A percentile compares a stretch with the other conserved stretches of the same genome.
Evolutionary conservation across 306 rosid genomes (phyloP).

Genomic region (Vicia sativa): DNA sequence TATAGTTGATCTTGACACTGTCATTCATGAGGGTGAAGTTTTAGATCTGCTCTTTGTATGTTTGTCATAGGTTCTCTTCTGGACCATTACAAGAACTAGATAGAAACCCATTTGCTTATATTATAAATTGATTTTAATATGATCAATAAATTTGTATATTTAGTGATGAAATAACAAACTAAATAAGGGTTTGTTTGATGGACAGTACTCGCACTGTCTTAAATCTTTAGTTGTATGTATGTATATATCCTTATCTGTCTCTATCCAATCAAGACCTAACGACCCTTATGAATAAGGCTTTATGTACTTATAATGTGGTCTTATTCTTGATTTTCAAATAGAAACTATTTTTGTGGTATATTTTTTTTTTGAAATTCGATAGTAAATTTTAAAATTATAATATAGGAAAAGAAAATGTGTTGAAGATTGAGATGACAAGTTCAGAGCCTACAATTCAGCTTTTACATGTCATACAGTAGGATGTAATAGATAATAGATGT

Average conservation of each 20-base stretch:
- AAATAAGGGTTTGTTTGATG: background rate
- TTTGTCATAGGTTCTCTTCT: conserved; percentile 8
- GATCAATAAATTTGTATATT: too few relatives aligned
- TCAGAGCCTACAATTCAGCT: background rate
- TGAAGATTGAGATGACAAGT: conserved; percentile 6
- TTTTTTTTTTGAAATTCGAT: background rate
- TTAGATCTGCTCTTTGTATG: background rate
- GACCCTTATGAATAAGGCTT: background rate
- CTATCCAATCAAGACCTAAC: background rate
- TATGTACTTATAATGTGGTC: background rate
- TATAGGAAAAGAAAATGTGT: background rate
- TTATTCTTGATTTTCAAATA: background rate
- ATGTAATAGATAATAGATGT: background rate
- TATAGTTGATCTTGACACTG: conserved; percentile 25
- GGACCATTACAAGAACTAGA: conserved; percentile 1
- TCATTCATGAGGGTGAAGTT: conserved; percentile 19
- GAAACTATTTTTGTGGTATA: background rate
- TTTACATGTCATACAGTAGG: background rate
- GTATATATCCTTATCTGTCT: background rate
- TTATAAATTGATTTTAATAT: background rate
- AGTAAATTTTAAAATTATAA: background rate
- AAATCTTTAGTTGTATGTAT: background rate
- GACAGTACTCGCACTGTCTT: background rate
- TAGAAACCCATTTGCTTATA: conserved; percentile 9
- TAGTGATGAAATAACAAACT: background rate